Evolutionary conservation across 2,329 filamentous ascomycete genomes (phyloP).

Genomic region (Hymenoscyphus fraxineus): DNA sequence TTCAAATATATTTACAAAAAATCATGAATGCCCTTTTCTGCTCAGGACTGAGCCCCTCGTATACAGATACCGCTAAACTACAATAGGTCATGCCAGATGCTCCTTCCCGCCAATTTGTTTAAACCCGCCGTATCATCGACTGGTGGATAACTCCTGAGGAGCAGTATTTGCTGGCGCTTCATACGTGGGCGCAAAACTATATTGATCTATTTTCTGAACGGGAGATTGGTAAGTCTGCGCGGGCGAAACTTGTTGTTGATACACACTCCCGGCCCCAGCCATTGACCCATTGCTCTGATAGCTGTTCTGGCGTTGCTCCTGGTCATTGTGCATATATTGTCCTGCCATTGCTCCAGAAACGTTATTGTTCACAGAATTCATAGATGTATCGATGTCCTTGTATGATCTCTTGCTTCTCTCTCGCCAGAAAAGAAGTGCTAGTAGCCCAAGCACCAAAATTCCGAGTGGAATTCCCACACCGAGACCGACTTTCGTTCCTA

Average conservation of each 20-base stretch:
- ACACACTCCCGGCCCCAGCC: not conserved
- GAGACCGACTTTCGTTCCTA: constrained; percentile 21
- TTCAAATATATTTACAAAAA: not conserved
- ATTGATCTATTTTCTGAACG: not conserved
- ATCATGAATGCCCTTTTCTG: not conserved
- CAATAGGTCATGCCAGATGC: not conserved
- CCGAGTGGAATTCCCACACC: constrained; percentile 22
- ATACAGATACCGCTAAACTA: not conserved
- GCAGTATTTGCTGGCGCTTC: not conserved
- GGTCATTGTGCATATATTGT: not conserved
- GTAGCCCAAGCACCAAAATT: constrained; percentile 17
- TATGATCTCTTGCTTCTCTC: constrained; percentile 14
- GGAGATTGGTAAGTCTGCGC: not conserved
- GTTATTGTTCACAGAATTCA: constrained; percentile 3
- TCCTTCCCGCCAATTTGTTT: not conserved
- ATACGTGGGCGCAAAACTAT: not conserved
- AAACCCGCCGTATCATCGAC: not conserved
- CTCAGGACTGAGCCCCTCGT: not conserved
- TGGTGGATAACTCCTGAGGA: not conserved
- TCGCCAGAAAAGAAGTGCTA: constrained; percentile 19
- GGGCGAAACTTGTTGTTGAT: not conserved
- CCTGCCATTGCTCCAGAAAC: not conserved
- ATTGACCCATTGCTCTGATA: not conserved
- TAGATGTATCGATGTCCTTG: not conserved
- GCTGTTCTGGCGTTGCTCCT: not conserved